Evolutionary conservation across 805 yeast genomes (phyloP).

Genomic region (Metschnikowia corniflorae): DNA sequence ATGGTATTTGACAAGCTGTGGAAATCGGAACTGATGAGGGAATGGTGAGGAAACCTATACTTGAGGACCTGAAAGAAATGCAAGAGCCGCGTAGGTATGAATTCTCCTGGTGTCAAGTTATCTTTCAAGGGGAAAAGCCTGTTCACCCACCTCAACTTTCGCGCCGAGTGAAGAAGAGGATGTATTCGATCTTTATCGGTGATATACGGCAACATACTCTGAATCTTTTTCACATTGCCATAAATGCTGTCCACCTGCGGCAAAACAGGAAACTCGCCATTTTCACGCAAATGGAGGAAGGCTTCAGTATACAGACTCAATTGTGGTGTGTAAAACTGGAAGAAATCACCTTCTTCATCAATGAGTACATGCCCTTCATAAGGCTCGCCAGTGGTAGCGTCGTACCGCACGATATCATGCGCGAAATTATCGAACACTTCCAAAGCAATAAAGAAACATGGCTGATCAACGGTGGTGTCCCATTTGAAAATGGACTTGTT

Average conservation of each 20-base stretch:
- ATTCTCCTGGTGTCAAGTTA: constrained; percentile 67
- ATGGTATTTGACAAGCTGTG: constrained; percentile 43
- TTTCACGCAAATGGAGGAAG: constrained; percentile 54
- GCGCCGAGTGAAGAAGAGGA: constrained; percentile 55
- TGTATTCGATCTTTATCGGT: constrained; percentile 40
- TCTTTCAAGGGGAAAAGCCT: constrained; percentile 63
- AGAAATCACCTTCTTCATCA: constrained; percentile 70
- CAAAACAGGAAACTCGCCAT: constrained; percentile 38
- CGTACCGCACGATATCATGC: constrained; percentile 78
- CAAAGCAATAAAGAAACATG: constrained; percentile 73
- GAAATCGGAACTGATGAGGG: constrained; percentile 72
- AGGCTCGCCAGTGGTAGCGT: constrained; percentile 60
- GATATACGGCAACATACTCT: constrained; percentile 28
- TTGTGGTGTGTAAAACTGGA: constrained; percentile 64
- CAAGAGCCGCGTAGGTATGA: constrained; percentile 71
- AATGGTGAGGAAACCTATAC: constrained; percentile 70
- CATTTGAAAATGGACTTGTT: constrained; percentile 77
- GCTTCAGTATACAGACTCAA: constrained; percentile 54
- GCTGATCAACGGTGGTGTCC: constrained; percentile 55
- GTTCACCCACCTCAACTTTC: constrained; percentile 42
- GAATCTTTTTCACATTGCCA: constrained; percentile 25
- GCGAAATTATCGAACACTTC: constrained; percentile 84
- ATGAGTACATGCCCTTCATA: constrained; percentile 74
- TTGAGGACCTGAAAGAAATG: constrained; percentile 62
- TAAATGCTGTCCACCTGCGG: constrained; percentile 19